Evolutionary conservation across 768 basidiomycete species (phyloP), one percentile per base, ranked within the genome.

Genomic region (Tylopilus subfusipes): DNA sequence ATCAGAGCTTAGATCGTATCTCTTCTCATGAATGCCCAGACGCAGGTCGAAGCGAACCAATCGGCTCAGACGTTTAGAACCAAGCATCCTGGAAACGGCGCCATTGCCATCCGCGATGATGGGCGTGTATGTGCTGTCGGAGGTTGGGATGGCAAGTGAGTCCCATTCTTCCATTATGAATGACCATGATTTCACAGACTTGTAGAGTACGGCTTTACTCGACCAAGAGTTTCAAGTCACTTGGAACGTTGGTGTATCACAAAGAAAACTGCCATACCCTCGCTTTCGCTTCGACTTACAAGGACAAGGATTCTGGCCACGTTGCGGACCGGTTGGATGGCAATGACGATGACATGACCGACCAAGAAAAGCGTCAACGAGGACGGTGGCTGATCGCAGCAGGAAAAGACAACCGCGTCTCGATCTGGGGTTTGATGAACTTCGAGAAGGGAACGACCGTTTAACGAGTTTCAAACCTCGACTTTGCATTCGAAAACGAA

Each of bases 91-190:
- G 93, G 94, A 4, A 93, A 93, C 63, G 80, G 80, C 0, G 80
- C 82, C 8, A 69, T 98, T n/a, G 80, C 85, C 4, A 82, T 97
- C 13, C 82, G 84, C 6, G 78, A 82, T 33, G 86, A 90, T 59
- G 91, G 85, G 0, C 79, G 80, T 21, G 82, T 98, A 0, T 88
- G 93, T 61, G 94, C 93, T 0, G 75, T 94, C 2, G 95, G 88
- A 3, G 93, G 94, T 0, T 98, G 96, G 96, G 94, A 98, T 57
- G 94, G 96, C 33, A 83, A 78, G 95, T 94, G 59, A 62, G 88
- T 72, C 7, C 40, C 14, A 16, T 25, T n/a, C 22, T 42, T 53
- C 27, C 29, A 14, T 39, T n/a, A 14, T 36, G 3, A 43, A 22
- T 25, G 21, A 25, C 51, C 12, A 11, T n/a, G 10, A 24, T 47